phyloP scores from a whole-genome alignment of 306 rosid genomes.

The Fagus crenata region DNA sequence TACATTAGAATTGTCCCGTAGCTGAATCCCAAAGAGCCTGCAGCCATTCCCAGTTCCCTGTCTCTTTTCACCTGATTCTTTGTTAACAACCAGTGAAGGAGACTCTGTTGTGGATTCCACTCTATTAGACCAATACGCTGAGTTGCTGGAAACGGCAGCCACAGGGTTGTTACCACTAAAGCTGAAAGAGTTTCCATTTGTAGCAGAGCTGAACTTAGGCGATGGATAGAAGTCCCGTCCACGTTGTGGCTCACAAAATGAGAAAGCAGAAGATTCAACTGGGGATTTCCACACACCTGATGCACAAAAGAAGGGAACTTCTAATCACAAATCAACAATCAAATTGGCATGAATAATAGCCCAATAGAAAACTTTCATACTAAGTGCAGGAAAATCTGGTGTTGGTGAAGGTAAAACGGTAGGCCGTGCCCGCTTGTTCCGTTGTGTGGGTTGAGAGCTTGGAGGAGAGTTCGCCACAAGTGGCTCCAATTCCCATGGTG shows the following conservation, averaged over 20 bases:
- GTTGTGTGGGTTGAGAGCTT: constrained; percentile 67
- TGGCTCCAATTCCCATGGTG: constrained; percentile 98
- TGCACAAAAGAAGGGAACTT: constrained; percentile 22
- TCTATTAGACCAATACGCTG: constrained; percentile 66
- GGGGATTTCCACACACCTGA: constrained; percentile 81
- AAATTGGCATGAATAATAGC: constrained; percentile 5
- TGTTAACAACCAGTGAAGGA: constrained; percentile 51
- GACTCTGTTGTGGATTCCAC: constrained; percentile 61
- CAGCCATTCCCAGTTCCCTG: constrained; percentile 70
- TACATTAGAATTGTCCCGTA: constrained; percentile 58
- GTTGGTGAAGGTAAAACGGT: constrained; percentile 61
- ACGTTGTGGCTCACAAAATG: constrained; percentile 63
- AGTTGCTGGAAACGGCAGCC: constrained; percentile 57
- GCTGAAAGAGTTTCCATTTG: constrained; percentile 56
- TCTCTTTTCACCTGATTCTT: constrained; percentile 67
- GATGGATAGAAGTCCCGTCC: constrained; percentile 64
- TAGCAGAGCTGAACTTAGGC: constrained; percentile 58
- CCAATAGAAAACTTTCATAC: constrained; percentile 41
- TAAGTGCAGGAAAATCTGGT: constrained; percentile 61
- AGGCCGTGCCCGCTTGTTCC: constrained; percentile 88
- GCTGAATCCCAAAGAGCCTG: constrained; percentile 88
- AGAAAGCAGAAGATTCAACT: constrained; percentile 55
- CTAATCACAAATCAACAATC: constrained; percentile 18
- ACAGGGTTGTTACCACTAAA: constrained; percentile 64
- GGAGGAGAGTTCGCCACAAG: constrained; percentile 66